These are phyloP conservation scores for Euphrasia arctica DNA, from an alignment of 305 asterid species.

Conservation along the genomic window DNA sequence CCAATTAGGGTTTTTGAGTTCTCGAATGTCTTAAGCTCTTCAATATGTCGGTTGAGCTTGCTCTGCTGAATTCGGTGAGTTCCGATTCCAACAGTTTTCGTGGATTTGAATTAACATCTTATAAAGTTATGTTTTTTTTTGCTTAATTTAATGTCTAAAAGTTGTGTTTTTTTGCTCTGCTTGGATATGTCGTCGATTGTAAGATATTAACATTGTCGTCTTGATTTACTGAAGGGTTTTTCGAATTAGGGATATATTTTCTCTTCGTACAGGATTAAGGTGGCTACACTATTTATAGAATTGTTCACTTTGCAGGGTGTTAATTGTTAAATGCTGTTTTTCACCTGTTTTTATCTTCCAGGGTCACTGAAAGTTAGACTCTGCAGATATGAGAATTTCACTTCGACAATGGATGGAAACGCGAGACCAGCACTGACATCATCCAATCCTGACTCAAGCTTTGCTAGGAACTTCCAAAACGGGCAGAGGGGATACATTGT, in stretches of 20 bases:
- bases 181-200: slow-evolving; percentile 3
- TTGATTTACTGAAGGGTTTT: slow-evolving; percentile 2
- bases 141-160: not conserved
- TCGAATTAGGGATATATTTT: slow-evolving; percentile 1
- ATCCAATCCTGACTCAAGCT: slow-evolving; percentile 66
- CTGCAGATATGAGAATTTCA: slow-evolving; percentile 37
- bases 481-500: slow-evolving; percentile 70
- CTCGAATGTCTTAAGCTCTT: slow-evolving; percentile 22
- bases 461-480: slow-evolving; percentile 63
- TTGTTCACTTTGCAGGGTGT: not conserved
- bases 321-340: not conserved
- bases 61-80: not conserved
- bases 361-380: slow-evolving; percentile 26
- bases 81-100: not conserved
- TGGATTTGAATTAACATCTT: slow-evolving; percentile 1
- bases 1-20: slow-evolving; percentile 32
- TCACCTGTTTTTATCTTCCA: slow-evolving; percentile 29
- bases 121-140: not conserved
- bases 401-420: slow-evolving; percentile 76
- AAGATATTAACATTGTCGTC: slow-evolving; percentile 5
- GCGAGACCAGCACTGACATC: slow-evolving; percentile 65
- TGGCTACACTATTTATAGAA: not conserved
- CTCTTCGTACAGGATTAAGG: not conserved
- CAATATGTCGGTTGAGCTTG: slow-evolving; percentile 19
- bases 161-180: not conserved